phyloP scores from a whole-genome alignment of 495 filamentous ascomycete species.

The Chaetomidium leptoderma region DNA sequence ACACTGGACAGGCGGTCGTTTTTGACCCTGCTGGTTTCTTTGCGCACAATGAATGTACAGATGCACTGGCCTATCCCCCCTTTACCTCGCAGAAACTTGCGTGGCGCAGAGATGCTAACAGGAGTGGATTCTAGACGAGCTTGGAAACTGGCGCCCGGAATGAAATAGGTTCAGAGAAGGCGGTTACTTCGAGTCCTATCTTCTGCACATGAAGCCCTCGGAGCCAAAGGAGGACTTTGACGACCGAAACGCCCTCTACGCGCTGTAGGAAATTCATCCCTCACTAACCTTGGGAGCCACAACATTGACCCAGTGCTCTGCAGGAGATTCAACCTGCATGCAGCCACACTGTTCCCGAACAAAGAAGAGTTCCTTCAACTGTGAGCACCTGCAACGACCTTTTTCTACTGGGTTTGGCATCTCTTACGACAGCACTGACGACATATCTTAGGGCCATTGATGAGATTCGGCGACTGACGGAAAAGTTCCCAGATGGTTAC shows the following conservation, averaged over 20 bases:
- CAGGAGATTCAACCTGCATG: constrained; percentile 23
- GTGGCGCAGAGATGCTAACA: no score
- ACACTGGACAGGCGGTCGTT: constrained; percentile 38
- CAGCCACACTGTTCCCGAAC: constrained; percentile 19
- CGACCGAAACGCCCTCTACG: constrained; percentile 23
- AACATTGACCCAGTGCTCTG: background rate
- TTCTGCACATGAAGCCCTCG: constrained; percentile 14
- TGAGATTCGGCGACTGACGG: background rate
- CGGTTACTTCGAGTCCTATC: constrained; percentile 23
- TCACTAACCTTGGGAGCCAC: background rate
- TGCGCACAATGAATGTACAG: constrained; percentile 50
- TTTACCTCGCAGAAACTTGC: no score
- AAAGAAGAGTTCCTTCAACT: constrained; percentile 12
- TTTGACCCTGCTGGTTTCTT: constrained; percentile 48
- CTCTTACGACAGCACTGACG: no score
- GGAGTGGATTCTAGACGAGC: constrained; percentile 18
- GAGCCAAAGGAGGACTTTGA: constrained; percentile 26
- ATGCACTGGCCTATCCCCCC: no score
- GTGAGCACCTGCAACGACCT: constrained; percentile 13
- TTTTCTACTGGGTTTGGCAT: no score
- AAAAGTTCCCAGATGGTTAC: background rate
- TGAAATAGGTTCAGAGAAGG: constrained; percentile 21
- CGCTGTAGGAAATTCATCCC: background rate
- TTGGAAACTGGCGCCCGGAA: constrained; percentile 30
- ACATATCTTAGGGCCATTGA: background rate